These are phyloP conservation scores for Oehlia diaphana DNA, from an alignment of 192 early-diverging fungal species.

Conservation along the genomic window DNA sequence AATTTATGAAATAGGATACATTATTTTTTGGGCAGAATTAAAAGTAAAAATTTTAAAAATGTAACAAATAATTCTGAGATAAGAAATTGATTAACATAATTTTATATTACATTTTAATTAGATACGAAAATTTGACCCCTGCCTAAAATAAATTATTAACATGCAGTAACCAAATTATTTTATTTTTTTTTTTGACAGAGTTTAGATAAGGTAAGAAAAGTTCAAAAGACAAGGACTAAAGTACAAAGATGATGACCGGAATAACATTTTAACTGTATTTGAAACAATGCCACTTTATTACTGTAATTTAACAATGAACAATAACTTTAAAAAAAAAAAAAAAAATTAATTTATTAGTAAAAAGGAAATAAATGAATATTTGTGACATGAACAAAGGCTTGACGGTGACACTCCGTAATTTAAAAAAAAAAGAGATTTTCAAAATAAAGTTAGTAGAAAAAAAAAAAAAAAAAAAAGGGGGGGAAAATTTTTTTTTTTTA, in stretches of 20 bases:
- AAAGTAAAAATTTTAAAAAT: too few species aligned
- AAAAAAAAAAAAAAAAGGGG: background rate
- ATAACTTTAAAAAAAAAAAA: background rate
- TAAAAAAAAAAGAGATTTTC: background rate
- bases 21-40: too few species aligned
- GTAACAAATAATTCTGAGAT: too few species aligned
- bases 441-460: background rate
- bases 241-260: background rate
- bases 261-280: background rate
- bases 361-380: background rate
- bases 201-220: too few species aligned
- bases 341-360: background rate
- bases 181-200: too few species aligned
- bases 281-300: background rate
- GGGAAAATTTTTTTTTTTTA: background rate
- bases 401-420: background rate
- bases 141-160: too few species aligned
- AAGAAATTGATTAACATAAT: too few species aligned
- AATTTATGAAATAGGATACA: too few species aligned
- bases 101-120: too few species aligned
- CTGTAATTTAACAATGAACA: background rate
- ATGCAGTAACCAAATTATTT: too few species aligned
- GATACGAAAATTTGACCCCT: too few species aligned
- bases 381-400: background rate
- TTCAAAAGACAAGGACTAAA: background rate